Percentiles rank a stretch among this genome's conserved stretches.
phyloP scores from a whole-genome alignment of 2,329 filamentous ascomycete genomes.

The Lithohypha guttulata region DNA sequence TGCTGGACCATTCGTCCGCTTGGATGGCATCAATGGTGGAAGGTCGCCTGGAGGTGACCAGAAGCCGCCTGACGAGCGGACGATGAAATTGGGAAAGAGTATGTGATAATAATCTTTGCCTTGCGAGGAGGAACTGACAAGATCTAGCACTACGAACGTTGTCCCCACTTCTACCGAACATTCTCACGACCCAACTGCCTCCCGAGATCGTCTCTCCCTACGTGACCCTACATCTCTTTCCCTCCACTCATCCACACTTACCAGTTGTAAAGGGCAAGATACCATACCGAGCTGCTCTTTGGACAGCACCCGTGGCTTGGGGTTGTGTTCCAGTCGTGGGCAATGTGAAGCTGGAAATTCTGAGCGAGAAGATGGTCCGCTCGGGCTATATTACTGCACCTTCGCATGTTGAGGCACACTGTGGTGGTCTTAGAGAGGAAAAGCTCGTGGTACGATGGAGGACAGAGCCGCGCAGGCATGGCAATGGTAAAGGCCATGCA shows the following conservation, averaged over 20 bases:
- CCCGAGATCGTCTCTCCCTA: slow-evolving; percentile 52
- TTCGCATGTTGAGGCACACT: slow-evolving; percentile 27
- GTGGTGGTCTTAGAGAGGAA: slow-evolving; percentile 42
- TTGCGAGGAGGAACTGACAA: slow-evolving; percentile 8
- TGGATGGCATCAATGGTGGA: slow-evolving; percentile 12
- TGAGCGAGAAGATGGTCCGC: slow-evolving; percentile 79
- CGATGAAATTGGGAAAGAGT: slow-evolving; percentile 53
- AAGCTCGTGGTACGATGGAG: slow-evolving; percentile 88
- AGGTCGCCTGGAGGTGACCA: slow-evolving; percentile 27
- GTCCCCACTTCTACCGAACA: slow-evolving; percentile 51
- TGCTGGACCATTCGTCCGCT: slow-evolving; percentile 12
- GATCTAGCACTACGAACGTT: slow-evolving; percentile 46
- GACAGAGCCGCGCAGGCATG: slow-evolving; percentile 39
- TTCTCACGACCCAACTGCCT: slow-evolving; percentile 51
- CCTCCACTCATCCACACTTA: slow-evolving; percentile 53
- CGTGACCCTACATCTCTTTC: slow-evolving; percentile 53
- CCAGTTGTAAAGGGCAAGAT: slow-evolving; percentile 85
- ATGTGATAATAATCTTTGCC: slow-evolving; percentile 20
- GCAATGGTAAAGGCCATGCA: slow-evolving; percentile 4
- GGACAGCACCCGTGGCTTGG: slow-evolving; percentile 95
- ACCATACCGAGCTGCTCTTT: slow-evolving; percentile 83
- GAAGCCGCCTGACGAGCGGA: slow-evolving; percentile 47
- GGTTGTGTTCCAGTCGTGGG: slow-evolving; percentile 82
- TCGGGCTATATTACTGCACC: slow-evolving; percentile 30
- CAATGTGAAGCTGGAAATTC: slow-evolving; percentile 76